Percentiles rank a stretch among this genome's conserved stretches.
These are phyloP conservation scores for Irineochytrium annulatum DNA, from an alignment of 192 early-diverging fungal species.

Conservation along the genomic window DNA sequence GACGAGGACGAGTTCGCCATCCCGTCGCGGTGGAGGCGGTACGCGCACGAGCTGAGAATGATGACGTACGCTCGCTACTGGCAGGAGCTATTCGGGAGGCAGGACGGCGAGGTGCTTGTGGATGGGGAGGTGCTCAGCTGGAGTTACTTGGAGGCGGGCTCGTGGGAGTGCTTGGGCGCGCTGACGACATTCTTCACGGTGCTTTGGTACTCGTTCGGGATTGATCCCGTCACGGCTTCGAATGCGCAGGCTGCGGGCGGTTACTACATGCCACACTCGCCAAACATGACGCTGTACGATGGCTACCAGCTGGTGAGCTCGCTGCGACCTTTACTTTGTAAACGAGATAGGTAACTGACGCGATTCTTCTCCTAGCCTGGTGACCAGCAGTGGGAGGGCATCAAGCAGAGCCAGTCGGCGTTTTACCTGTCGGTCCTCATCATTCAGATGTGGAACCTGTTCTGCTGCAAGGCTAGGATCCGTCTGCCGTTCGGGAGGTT, in stretches of 20 bases:
- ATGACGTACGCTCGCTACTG: conserved; percentile 36
- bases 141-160: conserved; percentile 82
- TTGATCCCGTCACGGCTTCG: conserved; percentile 44
- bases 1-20: conserved; percentile 15
- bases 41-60: conserved; percentile 21
- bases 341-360: conserved; percentile 14
- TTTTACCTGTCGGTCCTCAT: conserved; percentile 75
- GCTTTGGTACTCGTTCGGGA: conserved; percentile 60
- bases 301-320: conserved; percentile 27
- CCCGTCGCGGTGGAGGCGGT: conserved; percentile 18
- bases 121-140: conserved; percentile 83
- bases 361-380: conserved; percentile 31
- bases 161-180: conserved; percentile 67
- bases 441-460: conserved; percentile 91
- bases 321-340: not conserved
- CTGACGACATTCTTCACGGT: conserved; percentile 76
- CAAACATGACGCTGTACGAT: conserved; percentile 15
- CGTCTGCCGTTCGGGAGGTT: conserved; percentile 74
- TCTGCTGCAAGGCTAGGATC: conserved; percentile 83
- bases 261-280: conserved; percentile 35
- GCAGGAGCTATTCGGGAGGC: conserved; percentile 30
- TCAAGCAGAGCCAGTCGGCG: conserved; percentile 74
- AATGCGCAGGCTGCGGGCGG: conserved; percentile 36
- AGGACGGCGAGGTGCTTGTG: conserved; percentile 77
- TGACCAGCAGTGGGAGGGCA: conserved; percentile 57